Evolutionary conservation across 306 rosid species (phyloP), one percentile per base, ranked within the genome.

Genomic region (Comarum palustre): DNA sequence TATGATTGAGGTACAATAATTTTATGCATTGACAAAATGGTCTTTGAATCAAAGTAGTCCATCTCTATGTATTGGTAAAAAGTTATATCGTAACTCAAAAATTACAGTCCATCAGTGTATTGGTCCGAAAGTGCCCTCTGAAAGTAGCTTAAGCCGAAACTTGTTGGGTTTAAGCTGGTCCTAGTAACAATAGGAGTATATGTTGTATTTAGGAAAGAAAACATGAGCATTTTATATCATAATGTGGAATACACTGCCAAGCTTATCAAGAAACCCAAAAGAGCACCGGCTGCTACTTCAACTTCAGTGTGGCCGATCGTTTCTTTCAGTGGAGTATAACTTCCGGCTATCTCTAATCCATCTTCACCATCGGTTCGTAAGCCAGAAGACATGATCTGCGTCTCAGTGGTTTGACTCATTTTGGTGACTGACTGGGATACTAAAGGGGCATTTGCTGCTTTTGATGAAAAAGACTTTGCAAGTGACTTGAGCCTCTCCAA

Each of bases 231-330:
- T 39, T 71, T 31, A 29, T 4, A 22, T 78, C 75, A 79, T 22
- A 68, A 41, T 25, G 51, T 34, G 52, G 64, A 62, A 80, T 78
- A 61, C 13, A 86, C 86, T 22, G 79, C 84, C 70, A 87, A 47
- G 72, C 84, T 84, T 68, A 89, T 96, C 50, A 92, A 68, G 80
- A 92, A 78, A 48, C 97, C 97, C 42, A 89, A 71, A 20, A 89
- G 82, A 58, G 93, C 96, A 76, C 97, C 97, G 52, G 88, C 97
- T 19, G 87, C 16, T 77, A 89, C 97, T 81, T 92, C 96, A 75
- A 89, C 75, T 82, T 89, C 92, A 17, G 92, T 87, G 75, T 92
- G 97, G 38, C 97, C 97, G 52, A 92, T 80, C n/a, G 92, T 77
- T 74, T 89, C 92, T 75, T 89, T 87, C 9, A 92, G 61, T 25